Evolutionary conservation across 257 asterid species (phyloP).

Genomic region (Penstemon newberryi): DNA sequence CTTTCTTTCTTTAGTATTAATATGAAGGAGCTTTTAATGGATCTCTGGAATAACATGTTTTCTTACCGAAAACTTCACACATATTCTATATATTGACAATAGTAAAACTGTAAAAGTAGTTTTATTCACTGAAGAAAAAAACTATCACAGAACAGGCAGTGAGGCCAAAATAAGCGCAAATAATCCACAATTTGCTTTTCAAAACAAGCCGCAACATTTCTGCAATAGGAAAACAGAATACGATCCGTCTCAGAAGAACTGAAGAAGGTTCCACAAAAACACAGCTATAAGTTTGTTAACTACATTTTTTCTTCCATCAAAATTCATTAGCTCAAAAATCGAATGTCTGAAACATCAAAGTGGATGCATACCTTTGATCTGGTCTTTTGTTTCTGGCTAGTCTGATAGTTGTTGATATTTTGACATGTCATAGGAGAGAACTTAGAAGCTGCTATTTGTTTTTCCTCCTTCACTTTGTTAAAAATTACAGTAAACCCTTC

Average conservation of each 20-base stretch:
- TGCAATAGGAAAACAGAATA: conserved; percentile 33
- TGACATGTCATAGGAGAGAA: conserved; percentile 46
- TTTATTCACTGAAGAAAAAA: not conserved
- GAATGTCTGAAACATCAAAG: not conserved
- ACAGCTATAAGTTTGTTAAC: not conserved
- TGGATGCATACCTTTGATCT: conserved; percentile 41
- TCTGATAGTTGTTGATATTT: conserved; percentile 20
- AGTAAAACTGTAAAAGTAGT: not conserved
- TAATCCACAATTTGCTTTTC: conserved; percentile 28
- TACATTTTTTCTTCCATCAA: not conserved
- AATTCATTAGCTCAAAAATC: not conserved
- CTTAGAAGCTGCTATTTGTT: conserved; percentile 58
- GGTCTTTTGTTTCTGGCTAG: conserved; percentile 30
- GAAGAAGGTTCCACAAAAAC: not conserved
- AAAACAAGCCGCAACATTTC: conserved; percentile 64
- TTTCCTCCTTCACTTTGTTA: conserved; percentile 79
- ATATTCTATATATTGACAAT: not conserved
- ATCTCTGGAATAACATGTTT: too few species aligned
- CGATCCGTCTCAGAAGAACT: conserved; percentile 15
- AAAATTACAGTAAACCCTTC: conserved; percentile 78
- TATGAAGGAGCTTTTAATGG: too few species aligned
- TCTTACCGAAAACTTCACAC: not conserved
- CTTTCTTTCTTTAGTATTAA: too few species aligned
- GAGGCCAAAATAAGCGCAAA: conserved; percentile 1
- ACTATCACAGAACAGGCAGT: not conserved